Base-by-base conservation (phyloP, 768 basidiomycete genomes). In the Pleurotus djamor region DNA sequence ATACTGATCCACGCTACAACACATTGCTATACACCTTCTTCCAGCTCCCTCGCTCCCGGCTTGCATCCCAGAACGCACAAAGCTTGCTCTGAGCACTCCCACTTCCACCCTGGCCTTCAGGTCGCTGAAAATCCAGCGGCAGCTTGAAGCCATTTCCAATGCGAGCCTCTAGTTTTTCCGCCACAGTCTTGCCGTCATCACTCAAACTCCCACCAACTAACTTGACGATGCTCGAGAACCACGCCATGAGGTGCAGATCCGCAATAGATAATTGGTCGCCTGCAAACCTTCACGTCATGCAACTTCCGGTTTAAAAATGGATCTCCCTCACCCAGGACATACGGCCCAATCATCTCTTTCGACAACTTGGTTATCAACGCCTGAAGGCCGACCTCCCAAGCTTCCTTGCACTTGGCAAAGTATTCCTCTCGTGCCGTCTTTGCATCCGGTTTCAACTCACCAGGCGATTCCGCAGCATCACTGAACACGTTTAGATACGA, bases 181-280 rank as follows among this genome's bases (percentile, higher is more conserved):
- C 73, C 5, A 76, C 79, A 0, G 69, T 71, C 43, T 78, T 72
- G 2, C 90, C 86, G 63, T 83, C 79, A 43, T 88, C 83, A 4
- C 62, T 70, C 0, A 65, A 68, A 28, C 69, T 69, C 0, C 83
- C 91, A 1, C 88, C 89, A 0, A 81, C 76, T 16, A 92, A 75
- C 52, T 65, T 69, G 17, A 86, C 81, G 4, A 93, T 63, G 32
- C 85, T 80, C 8, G 83, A 73, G 35, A 94, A 68, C 92, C 91
- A 96, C 32, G 84, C 85, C 7, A 84, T 86, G 16, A 94, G 80
- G 67, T 94, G 92, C 58, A 94, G 74, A 68, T 95, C 94, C 12
- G 88, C 90, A 49, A 92, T 73, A 5, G 88, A 92, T 65, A 93
- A 70, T 63, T 95, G 92, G 66, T 95, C 92, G 14, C 93, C 93